phyloP scores from a whole-genome alignment of 352 stramenopile species.

The Pythium sp. region DNA sequence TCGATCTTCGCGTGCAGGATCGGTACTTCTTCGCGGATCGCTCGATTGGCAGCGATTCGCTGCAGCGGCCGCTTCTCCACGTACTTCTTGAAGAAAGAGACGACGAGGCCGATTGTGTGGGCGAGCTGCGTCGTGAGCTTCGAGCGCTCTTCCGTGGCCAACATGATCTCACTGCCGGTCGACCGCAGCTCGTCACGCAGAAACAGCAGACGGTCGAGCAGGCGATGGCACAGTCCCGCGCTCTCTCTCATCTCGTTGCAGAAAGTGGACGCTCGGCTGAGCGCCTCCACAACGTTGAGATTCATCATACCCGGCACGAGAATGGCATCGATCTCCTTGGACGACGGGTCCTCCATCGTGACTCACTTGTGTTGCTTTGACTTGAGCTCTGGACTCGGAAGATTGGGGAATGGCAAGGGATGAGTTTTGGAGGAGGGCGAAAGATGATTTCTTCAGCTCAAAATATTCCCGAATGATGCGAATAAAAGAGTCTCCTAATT shows the following conservation, averaged over 20 bases:
- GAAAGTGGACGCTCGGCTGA: background rate
- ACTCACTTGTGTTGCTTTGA: background rate
- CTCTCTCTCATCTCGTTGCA: slow-evolving; percentile 19
- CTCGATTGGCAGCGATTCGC: background rate
- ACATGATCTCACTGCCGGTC: slow-evolving; percentile 18
- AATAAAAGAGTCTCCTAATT: too few relatives aligned
- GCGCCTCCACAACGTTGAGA: background rate
- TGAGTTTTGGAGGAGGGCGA: too few relatives aligned
- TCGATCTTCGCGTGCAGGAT: background rate
- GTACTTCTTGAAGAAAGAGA: background rate
- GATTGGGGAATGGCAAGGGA: background rate
- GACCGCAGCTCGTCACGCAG: slow-evolving; percentile 25
- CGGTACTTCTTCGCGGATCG: background rate
- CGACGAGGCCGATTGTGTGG: slow-evolving; percentile 10
- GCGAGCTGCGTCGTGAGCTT: slow-evolving; percentile 15
- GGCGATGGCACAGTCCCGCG: background rate
- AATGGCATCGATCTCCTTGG: background rate
- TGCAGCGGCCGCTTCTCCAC: background rate
- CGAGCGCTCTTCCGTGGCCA: background rate
- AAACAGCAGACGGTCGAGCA: slow-evolving; percentile 18
- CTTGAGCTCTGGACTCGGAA: background rate
- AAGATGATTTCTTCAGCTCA: too few relatives aligned
- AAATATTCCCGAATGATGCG: too few relatives aligned
- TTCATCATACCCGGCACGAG: slow-evolving; percentile 9
- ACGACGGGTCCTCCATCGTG: background rate